These are phyloP conservation scores for Corynascus novoguineensis DNA, from an alignment of 495 filamentous ascomycete genomes.

Conservation along the genomic window DNA sequence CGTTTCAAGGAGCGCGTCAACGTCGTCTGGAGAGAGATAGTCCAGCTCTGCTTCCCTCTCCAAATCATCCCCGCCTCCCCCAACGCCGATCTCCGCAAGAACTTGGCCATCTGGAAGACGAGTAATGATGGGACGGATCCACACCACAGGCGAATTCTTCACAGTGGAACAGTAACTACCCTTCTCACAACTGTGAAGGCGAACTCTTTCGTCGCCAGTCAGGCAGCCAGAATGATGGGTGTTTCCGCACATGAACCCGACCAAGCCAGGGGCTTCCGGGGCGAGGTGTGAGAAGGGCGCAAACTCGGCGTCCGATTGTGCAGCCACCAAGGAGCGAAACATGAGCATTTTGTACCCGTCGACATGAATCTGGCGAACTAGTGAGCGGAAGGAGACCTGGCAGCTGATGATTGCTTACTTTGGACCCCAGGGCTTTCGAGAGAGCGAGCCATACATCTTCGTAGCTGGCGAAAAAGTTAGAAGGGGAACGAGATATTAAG, in stretches of 20 bases:
- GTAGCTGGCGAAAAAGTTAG: conserved; percentile 38
- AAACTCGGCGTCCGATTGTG: conserved; percentile 27
- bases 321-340: conserved; percentile 58
- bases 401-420: conserved; percentile 38
- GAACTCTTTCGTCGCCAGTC: conserved; percentile 55
- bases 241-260: conserved; percentile 75
- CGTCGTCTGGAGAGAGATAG: conserved; percentile 40
- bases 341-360: conserved; percentile 73
- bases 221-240: conserved; percentile 61
- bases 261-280: conserved; percentile 59
- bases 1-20: conserved; percentile 44
- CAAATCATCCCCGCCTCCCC: conserved; percentile 73
- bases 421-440: conserved; percentile 59
- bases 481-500: neutral
- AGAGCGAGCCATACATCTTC: conserved; percentile 89
- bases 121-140: conserved; percentile 72
- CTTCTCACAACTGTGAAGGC: conserved; percentile 84
- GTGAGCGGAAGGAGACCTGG: conserved; percentile 1
- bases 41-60: conserved; percentile 61
- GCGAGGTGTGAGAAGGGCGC: conserved; percentile 37
- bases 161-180: conserved; percentile 58
- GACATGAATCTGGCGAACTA: conserved; percentile 60
- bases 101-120: conserved; percentile 50
- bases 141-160: conserved; percentile 55
- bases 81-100: conserved; percentile 67